Conservation (phyloP, 257 asterid genomes). For the Fraxinus anomala region DNA sequence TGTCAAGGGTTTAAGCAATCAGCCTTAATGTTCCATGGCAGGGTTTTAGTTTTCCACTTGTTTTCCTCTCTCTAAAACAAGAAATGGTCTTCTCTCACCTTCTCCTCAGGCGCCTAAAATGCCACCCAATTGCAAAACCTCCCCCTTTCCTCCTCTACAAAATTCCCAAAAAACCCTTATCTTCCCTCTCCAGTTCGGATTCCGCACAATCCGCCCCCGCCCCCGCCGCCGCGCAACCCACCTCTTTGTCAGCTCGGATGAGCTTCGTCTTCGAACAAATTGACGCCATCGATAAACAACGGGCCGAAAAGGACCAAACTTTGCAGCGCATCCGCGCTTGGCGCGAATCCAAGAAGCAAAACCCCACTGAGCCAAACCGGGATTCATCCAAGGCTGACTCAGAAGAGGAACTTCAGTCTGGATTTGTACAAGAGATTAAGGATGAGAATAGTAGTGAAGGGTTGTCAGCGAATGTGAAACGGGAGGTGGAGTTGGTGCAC, state of each 20-base stretch:
- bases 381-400: constrained; percentile 21
- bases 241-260: constrained; percentile 85
- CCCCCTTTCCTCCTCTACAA: constrained; percentile 32
- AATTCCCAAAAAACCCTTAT: constrained; percentile 29
- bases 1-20: not conserved
- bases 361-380: constrained; percentile 25
- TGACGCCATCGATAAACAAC: constrained; percentile 70
- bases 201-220: constrained; percentile 36
- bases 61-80: not conserved
- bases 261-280: constrained; percentile 89
- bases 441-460: constrained; percentile 36
- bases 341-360: constrained; percentile 73
- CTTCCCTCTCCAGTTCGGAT: constrained; percentile 40
- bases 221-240: constrained; percentile 41
- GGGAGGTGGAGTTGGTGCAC: constrained; percentile 78
- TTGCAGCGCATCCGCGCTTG: constrained; percentile 91
- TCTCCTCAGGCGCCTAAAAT: constrained; percentile 45
- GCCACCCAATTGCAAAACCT: constrained; percentile 20
- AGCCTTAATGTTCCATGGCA: not conserved
- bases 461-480: constrained; percentile 40
- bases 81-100: constrained; percentile 44
- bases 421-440: constrained; percentile 28
- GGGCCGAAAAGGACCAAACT: constrained; percentile 72
- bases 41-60: not conserved
- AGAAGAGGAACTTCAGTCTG: constrained; percentile 36